Conservation (phyloP, 768 basidiomycete genomes). For the Lenzites betulinus region DNA sequence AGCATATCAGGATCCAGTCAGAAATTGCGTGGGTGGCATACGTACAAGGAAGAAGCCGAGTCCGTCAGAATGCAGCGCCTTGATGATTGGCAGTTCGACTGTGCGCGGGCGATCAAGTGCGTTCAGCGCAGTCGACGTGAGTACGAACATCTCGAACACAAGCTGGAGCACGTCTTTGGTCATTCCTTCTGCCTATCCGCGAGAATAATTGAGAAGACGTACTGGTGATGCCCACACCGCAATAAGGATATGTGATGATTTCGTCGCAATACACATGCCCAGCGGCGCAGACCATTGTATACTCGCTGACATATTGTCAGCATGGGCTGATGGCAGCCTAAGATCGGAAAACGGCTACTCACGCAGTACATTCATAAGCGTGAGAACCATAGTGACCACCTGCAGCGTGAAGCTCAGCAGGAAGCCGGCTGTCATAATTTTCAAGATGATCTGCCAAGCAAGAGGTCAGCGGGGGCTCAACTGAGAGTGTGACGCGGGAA, state of each 20-base stretch:
- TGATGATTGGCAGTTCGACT: constrained; percentile 28
- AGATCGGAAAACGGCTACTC: constrained; percentile 6
- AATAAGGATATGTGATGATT: constrained; percentile 23
- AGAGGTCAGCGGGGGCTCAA: neutral
- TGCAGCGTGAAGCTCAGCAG: constrained; percentile 32
- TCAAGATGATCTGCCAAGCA: constrained; percentile 23
- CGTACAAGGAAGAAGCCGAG: constrained; percentile 39
- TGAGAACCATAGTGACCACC: constrained; percentile 27
- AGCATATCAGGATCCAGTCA: no score
- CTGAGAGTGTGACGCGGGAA: neutral
- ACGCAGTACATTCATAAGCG: constrained; percentile 30
- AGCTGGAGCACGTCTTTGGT: constrained; percentile 25
- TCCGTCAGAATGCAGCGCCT: constrained; percentile 38
- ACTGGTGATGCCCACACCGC: constrained; percentile 39
- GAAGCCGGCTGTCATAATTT: constrained; percentile 30
- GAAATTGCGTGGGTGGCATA: neutral
- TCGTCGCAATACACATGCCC: constrained; percentile 33
- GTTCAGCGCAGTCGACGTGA: constrained; percentile 36
- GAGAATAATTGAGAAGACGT: constrained; percentile 1
- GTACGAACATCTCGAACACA: constrained; percentile 37
- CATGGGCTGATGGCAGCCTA: neutral
- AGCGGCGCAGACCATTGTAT: constrained; percentile 25
- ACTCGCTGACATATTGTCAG: constrained; percentile 23
- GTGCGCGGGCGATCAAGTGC: constrained; percentile 38
- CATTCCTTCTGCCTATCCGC: neutral